Conservation (phyloP, 768 basidiomycete species). For the Pseudohyphozyma bogoriensis region DNA sequence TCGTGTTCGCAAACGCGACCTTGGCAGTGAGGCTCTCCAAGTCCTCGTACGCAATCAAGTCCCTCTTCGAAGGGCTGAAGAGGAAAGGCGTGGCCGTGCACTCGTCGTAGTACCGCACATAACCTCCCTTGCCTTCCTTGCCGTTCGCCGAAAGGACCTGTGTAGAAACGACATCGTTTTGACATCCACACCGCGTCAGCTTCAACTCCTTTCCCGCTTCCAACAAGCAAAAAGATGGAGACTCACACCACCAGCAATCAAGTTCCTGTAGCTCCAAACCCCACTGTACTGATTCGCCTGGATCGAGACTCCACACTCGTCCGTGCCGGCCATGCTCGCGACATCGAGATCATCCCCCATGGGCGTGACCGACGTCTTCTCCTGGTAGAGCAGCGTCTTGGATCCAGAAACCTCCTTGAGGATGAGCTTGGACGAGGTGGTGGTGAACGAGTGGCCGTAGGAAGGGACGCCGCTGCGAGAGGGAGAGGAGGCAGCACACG, state of each 20-base stretch:
- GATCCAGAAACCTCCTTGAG: neutral
- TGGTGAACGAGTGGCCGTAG: neutral
- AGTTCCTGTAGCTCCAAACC: neutral
- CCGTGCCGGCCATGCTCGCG: neutral
- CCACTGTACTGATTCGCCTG: neutral
- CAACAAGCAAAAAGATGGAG: neutral
- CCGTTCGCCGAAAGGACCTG: neutral
- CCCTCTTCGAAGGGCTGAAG: neutral
- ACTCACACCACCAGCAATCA: neutral
- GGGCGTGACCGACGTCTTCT: neutral
- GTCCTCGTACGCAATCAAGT: neutral
- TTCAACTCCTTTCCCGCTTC: neutral
- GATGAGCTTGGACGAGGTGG: neutral
- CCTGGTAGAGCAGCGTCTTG: neutral
- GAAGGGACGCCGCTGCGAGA: neutral
- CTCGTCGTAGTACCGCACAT: neutral
- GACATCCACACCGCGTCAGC: neutral
- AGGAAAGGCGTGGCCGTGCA: neutral
- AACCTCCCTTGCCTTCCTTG: neutral
- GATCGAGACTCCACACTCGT: neutral
- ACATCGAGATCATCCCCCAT: neutral
- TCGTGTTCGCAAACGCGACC: too few species aligned
- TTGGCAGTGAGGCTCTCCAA: neutral
- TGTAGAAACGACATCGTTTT: neutral
- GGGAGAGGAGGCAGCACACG: neutral